These are phyloP conservation scores for Dentipellis sp. DNA, from an alignment of 768 basidiomycete genomes.

Conservation along the genomic window DNA sequence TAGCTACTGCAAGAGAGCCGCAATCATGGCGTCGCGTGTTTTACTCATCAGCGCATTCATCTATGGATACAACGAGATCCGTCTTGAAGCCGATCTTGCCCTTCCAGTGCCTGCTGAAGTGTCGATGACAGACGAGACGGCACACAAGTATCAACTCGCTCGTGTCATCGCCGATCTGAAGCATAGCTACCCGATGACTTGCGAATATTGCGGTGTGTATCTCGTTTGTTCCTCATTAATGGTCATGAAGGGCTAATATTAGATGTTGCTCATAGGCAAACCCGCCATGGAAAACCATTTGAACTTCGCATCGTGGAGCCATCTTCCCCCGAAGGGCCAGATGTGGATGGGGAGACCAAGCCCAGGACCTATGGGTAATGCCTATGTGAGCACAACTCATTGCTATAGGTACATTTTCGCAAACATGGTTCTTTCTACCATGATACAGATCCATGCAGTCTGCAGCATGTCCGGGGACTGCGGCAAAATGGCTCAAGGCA, in stretches of 20 bases:
- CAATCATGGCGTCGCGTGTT: too few species aligned
- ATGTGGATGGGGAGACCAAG: not conserved
- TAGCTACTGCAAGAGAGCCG: too few species aligned
- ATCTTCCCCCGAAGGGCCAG: not conserved
- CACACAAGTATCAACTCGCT: not conserved
- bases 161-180: not conserved
- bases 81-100: not conserved
- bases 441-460: not conserved
- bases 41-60: not conserved
- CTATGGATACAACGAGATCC: not conserved
- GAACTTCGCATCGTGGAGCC: not conserved
- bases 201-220: not conserved
- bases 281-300: not conserved
- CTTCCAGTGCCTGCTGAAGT: not conserved
- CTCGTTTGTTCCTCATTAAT: not conserved
- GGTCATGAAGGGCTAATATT: not conserved
- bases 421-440: not conserved
- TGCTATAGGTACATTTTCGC: too few species aligned
- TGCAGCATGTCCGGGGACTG: not conserved
- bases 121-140: not conserved
- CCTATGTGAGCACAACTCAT: not conserved
- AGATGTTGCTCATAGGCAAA: not conserved
- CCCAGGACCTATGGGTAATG: not conserved
- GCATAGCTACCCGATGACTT: not conserved
- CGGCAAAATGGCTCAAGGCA: not conserved